Evolutionary conservation across 225 moss, liverwort and hornwort species (phyloP), one percentile per base, ranked within the genome.

Genomic region (Bryoerythrophyllum caledonicum): DNA sequence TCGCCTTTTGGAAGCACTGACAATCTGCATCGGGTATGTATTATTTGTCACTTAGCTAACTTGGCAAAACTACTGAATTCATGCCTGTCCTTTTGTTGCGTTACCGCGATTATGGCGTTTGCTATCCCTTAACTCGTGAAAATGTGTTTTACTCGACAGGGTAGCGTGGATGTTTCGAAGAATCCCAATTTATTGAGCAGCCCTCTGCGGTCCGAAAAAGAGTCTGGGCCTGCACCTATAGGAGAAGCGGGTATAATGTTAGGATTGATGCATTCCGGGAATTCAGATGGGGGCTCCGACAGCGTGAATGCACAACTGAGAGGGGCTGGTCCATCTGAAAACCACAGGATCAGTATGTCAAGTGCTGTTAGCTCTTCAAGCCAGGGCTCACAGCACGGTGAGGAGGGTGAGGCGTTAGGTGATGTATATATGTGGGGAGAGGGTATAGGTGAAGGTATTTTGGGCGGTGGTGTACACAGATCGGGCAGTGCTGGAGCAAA

Each of bases 341-440:
- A 87, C 11, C 90, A 90, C 72, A 90, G 99, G 74, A 89, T 99
- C 63, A 99, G 99, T 83, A 85, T 99, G 95, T 99, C 99, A 13
- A 99, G 99, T 82, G 94, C 94, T 62, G 93, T 99, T 5, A 99
- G 99, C 84, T 99, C 99, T 23, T 99, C 99, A 4, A 99, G 99
- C 78, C 99, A 99, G 78, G 90, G 99, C 35, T 99, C 99, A 2
- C 82, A 81, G 38, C 99, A 93, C 63, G 84, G 84, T 6, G 99
- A 99, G 62, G 74, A 86, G 4, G 70, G 87, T 38, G 97, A 94
- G 72, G 89, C 91, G 19, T 71, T 99, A 75, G 99, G 99, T 44
- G 99, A 99, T 80, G 95, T 99, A 48, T 99, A 95, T 74, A 80
- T 99, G 69, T 99, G 99, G 99, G 99, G 99, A 32, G 90, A 99